These are phyloP conservation scores for Exophiala lecanii-corni DNA, from an alignment of 2,329 filamentous ascomycete genomes.

Conservation along the genomic window DNA sequence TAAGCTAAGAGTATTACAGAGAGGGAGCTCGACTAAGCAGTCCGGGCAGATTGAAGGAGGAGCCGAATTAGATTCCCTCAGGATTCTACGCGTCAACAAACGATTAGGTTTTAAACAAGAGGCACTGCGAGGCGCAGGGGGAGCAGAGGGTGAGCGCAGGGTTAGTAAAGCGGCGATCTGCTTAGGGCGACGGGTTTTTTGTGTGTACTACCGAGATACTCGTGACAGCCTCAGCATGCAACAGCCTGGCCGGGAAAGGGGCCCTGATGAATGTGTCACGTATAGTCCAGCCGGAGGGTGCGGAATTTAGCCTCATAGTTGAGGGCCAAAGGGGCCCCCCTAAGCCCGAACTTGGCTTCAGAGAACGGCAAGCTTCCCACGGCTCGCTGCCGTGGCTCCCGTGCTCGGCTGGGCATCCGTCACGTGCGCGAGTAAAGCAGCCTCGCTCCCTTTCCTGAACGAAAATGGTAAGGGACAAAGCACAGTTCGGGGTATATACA, in stretches of 20 bases:
- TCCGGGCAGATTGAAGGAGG: neutral
- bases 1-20: constrained; percentile 1
- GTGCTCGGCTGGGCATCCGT: too few relatives aligned
- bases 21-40: neutral
- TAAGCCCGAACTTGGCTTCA: constrained; percentile 4
- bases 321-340: neutral
- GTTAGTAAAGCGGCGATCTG: neutral
- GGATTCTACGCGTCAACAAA: neutral
- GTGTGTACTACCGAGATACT: neutral
- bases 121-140: neutral
- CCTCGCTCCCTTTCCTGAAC: constrained; percentile 2
- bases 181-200: neutral
- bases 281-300: neutral
- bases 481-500: constrained; percentile 3
- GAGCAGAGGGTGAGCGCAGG: neutral
- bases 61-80: neutral
- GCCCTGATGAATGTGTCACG: neutral
- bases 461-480: constrained; percentile 3
- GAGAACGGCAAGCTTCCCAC: neutral
- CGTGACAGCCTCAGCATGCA: neutral
- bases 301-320: too few relatives aligned
- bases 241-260: constrained; percentile 1
- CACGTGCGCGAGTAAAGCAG: constrained; percentile 2
- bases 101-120: neutral
- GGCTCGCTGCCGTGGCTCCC: neutral